Conservation (phyloP, 345 rosid genomes). For the Eucalyptus regnans region DNA sequence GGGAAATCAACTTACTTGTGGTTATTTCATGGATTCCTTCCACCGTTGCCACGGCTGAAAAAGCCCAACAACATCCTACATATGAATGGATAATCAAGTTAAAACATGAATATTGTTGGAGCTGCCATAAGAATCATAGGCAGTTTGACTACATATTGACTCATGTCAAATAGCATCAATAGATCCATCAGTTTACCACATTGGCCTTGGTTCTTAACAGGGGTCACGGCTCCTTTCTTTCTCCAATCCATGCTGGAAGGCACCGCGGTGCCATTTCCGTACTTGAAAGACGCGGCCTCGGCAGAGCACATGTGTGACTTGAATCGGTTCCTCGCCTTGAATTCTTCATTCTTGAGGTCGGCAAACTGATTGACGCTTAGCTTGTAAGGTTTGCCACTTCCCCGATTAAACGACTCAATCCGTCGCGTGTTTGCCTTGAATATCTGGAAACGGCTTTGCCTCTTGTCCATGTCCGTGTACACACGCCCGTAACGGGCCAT, state of each 20-base stretch:
- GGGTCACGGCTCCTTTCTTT: conserved; percentile 31
- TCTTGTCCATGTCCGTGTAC: conserved; percentile 2
- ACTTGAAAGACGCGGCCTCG: neutral
- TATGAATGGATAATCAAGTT: neutral
- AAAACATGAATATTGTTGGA: neutral
- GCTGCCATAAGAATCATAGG: neutral
- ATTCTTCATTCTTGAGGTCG: no score
- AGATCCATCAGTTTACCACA: conserved; percentile 12
- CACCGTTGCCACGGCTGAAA: conserved; percentile 12
- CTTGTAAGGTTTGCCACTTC: neutral
- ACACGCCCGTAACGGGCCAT: conserved; percentile 6
- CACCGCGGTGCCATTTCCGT: conserved; percentile 13
- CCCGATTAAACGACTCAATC: conserved; percentile 12
- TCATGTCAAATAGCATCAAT: neutral
- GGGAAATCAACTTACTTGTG: neutral
- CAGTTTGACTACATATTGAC: neutral
- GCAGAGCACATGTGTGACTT: no score
- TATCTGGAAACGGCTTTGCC: conserved; percentile 2
- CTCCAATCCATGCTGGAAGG: conserved; percentile 34
- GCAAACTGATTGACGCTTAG: no score
- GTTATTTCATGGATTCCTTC: conserved; percentile 2
- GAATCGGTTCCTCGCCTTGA: no score
- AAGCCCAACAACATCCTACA: conserved; percentile 13
- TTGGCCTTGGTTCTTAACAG: conserved; percentile 25
- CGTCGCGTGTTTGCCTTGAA: conserved; percentile 10